Conservation (phyloP, 140 eudicot genomes). For the Stevia rebaudiana region DNA sequence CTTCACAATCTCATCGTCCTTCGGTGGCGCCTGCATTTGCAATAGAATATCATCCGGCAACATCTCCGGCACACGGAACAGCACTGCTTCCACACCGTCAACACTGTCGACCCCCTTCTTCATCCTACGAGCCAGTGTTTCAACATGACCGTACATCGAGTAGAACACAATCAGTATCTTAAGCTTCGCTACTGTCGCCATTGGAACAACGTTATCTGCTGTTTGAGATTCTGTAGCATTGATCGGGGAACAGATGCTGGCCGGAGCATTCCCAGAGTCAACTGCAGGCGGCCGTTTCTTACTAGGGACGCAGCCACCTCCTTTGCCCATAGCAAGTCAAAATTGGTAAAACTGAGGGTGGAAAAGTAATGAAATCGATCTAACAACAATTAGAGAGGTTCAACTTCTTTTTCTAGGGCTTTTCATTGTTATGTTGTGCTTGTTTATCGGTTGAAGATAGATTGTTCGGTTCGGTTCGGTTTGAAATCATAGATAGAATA, state of each 20-base stretch:
- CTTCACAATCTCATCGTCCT: constrained; percentile 62
- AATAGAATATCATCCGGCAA: constrained; percentile 47
- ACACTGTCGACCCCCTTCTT: constrained; percentile 68
- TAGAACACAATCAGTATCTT: constrained; percentile 61
- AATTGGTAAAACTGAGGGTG: neutral
- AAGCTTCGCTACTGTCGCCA: constrained; percentile 13
- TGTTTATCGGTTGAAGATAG: no score
- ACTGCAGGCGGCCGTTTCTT: constrained; percentile 42
- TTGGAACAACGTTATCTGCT: neutral
- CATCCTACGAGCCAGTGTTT: constrained; percentile 57
- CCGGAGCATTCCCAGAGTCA: constrained; percentile 29
- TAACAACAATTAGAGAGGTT: constrained; percentile 5
- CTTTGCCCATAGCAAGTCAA: constrained; percentile 61
- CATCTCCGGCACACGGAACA: constrained; percentile 78
- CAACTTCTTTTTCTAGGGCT: no score
- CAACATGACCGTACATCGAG: constrained; percentile 97
- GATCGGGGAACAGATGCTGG: constrained; percentile 8
- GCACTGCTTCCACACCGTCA: constrained; percentile 56
- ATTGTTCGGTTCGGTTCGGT: no score
- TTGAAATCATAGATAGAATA: no score
- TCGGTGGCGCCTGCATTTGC: constrained; percentile 67
- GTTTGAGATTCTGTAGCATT: constrained; percentile 20
- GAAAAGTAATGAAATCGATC: neutral
- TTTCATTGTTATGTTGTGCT: no score
- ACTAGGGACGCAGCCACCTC: constrained; percentile 88